Evolutionary conservation across 345 rosid genomes (phyloP).

Genomic region (Corymbia maculata): DNA sequence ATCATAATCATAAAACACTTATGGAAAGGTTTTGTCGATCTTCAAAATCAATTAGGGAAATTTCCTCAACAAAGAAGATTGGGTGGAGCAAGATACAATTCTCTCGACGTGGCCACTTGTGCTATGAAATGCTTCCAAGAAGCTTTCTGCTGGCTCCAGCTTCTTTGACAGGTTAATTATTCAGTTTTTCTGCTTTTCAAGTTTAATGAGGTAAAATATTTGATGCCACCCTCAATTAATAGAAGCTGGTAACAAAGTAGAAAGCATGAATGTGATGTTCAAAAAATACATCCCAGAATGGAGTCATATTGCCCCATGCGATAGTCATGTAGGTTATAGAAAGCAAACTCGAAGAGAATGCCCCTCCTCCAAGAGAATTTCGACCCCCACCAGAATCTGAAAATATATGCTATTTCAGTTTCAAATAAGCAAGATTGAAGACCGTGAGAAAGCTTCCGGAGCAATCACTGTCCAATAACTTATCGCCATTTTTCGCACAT

Average conservation of each 20-base stretch:
- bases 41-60: too few relatives aligned
- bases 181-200: conserved; percentile 35
- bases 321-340: background rate
- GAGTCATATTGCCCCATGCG: background rate
- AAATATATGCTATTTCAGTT: background rate
- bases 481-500: too few relatives aligned
- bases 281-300: background rate
- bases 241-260: background rate
- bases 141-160: conserved; percentile 29
- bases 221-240: background rate
- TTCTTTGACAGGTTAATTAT: conserved; percentile 63
- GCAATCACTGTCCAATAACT: too few relatives aligned
- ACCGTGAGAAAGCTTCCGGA: too few relatives aligned
- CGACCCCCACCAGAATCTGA: background rate
- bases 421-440: too few relatives aligned
- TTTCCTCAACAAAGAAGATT: background rate
- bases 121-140: conserved; percentile 25
- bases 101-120: background rate
- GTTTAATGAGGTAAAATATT: conserved; percentile 65
- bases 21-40: background rate
- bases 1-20: conserved; percentile 18
- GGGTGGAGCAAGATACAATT: background rate
- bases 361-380: background rate
- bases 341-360: background rate
- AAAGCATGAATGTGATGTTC: background rate